phyloP scores from a whole-genome alignment of 345 rosid genomes.

The Angophora floribunda region DNA sequence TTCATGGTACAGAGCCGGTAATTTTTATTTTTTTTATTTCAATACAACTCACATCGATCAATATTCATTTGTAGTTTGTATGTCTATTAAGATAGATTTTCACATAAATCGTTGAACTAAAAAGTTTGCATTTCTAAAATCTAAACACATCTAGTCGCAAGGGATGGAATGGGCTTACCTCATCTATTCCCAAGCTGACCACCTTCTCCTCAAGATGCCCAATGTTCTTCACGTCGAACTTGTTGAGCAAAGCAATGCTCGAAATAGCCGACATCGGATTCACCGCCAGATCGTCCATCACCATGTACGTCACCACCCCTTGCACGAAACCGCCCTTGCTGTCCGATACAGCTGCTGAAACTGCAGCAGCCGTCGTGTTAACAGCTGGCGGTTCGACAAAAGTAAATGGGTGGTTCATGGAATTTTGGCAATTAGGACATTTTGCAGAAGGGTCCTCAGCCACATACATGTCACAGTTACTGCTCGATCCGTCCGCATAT shows the following conservation, averaged over 20 bases:
- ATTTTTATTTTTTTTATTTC: too few relatives aligned
- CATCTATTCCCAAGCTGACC: constrained; percentile 1
- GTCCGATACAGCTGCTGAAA: neutral
- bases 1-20: neutral
- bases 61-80: neutral
- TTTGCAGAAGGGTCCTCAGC: neutral
- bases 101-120: neutral
- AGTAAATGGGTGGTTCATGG: neutral
- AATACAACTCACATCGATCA: neutral
- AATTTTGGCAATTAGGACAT: neutral
- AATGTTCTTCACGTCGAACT: constrained; percentile 7
- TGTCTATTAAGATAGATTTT: neutral
- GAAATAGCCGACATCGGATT: constrained; percentile 18
- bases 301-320: constrained; percentile 15
- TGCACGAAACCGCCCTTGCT: constrained; percentile 15
- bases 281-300: constrained; percentile 18
- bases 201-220: constrained; percentile 8
- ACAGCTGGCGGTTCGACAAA: neutral
- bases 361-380: neutral
- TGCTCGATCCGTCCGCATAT: too few relatives aligned
- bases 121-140: neutral
- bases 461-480: neutral
- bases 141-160: neutral
- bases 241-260: neutral
- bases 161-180: neutral